Evolutionary conservation across 371 early-diverging fungal species (phyloP).

Genomic region (Batkoa obscura): DNA sequence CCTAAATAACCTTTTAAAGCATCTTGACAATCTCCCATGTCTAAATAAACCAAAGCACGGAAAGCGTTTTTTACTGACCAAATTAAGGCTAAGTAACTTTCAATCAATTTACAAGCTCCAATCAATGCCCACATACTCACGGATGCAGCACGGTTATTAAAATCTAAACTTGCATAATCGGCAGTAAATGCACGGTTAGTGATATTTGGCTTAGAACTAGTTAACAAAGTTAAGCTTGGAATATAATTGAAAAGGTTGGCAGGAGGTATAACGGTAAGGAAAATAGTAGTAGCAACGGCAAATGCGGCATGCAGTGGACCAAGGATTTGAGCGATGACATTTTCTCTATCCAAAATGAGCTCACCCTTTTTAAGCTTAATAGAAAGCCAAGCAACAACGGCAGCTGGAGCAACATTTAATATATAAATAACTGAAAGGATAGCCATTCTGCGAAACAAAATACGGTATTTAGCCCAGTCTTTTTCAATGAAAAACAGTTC

Average conservation of each 20-base stretch:
- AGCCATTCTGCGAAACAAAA: constrained; percentile 32
- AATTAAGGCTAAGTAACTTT: constrained; percentile 69
- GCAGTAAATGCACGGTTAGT: constrained; percentile 56
- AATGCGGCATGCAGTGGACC: constrained; percentile 41
- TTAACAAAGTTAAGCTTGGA: constrained; percentile 17
- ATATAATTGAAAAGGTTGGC: constrained; percentile 35
- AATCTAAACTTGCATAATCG: constrained; percentile 55
- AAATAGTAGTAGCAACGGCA: constrained; percentile 40
- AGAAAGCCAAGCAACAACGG: constrained; percentile 22
- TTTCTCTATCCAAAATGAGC: constrained; percentile 20
- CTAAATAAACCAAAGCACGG: constrained; percentile 20
- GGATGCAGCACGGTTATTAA: constrained; percentile 58
- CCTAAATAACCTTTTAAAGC: constrained; percentile 16
- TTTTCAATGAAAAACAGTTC: constrained; percentile 51
- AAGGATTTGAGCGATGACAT: constrained; percentile 27
- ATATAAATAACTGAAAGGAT: constrained; percentile 37
- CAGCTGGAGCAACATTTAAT: constrained; percentile 43
- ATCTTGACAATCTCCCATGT: neutral
- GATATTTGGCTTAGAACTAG: constrained; percentile 19
- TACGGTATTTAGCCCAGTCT: constrained; percentile 33
- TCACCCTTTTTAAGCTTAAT: neutral
- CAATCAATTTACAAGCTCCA: constrained; percentile 56
- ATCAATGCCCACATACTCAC: constrained; percentile 55
- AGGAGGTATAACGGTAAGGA: constrained; percentile 45
- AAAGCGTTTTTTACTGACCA: constrained; percentile 56